phyloP scores from a whole-genome alignment of 108 stramenopile genomes.

The Skeletonema tropicum region DNA sequence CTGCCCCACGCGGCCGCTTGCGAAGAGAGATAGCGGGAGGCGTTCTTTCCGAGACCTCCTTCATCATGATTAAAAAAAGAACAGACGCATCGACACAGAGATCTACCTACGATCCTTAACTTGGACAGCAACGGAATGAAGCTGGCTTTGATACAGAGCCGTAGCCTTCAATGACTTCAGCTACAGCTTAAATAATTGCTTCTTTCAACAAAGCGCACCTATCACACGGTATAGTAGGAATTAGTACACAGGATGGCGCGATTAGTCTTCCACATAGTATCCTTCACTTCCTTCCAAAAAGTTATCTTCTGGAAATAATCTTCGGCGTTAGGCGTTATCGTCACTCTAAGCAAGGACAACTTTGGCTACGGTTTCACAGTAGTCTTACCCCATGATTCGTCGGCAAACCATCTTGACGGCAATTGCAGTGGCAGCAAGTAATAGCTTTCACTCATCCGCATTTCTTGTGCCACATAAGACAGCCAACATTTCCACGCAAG shows the following conservation, averaged over 20 bases:
- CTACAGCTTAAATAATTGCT: too few species aligned
- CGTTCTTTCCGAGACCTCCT: background rate
- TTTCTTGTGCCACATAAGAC: slow-evolving; percentile 6
- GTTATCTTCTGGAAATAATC: too few species aligned
- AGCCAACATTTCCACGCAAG: slow-evolving; percentile 1
- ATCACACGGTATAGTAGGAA: background rate
- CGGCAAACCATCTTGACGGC: slow-evolving; percentile 18
- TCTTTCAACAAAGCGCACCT: too few species aligned
- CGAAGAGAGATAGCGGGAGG: background rate
- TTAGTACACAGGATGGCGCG: background rate
- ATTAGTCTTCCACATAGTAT: background rate
- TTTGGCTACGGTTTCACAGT: too few species aligned
- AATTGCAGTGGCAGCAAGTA: slow-evolving; percentile 11
- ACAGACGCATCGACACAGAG: background rate
- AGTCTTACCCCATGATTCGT: background rate
- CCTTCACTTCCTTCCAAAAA: too few species aligned
- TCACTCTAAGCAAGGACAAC: too few species aligned
- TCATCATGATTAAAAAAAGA: background rate
- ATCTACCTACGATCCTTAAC: background rate
- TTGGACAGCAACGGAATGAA: too few species aligned
- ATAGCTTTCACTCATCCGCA: slow-evolving; percentile 8
- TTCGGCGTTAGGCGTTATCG: too few species aligned
- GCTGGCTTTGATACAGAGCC: too few species aligned
- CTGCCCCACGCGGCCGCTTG: background rate
- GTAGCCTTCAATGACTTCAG: too few species aligned